Conservation (phyloP, 108 stramenopile genomes). For the Nitzschia palea region DNA sequence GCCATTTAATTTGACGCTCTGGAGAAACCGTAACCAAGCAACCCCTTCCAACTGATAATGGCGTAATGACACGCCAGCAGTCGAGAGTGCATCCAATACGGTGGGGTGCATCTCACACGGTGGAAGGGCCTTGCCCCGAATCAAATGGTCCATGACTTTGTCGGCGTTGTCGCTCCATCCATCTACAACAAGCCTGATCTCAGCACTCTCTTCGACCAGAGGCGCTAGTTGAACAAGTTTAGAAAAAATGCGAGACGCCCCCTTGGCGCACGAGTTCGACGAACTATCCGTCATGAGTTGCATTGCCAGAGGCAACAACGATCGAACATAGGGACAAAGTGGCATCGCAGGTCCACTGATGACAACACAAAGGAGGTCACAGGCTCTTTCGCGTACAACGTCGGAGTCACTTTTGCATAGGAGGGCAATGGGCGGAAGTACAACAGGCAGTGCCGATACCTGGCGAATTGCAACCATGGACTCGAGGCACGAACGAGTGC, state of each 20-base stretch:
- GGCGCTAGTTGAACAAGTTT: constrained; percentile 77
- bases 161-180: constrained; percentile 25
- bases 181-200: constrained; percentile 7
- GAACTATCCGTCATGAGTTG: constrained; percentile 72
- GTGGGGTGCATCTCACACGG: constrained; percentile 49
- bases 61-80: constrained; percentile 52
- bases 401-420: constrained; percentile 12
- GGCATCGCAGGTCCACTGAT: constrained; percentile 16
- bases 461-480: constrained; percentile 9
- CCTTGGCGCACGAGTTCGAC: constrained; percentile 47
- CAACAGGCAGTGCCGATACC: constrained; percentile 6
- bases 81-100: constrained; percentile 34
- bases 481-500: constrained; percentile 6
- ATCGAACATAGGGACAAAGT: constrained; percentile 63
- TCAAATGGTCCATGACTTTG: constrained; percentile 79
- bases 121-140: constrained; percentile 80
- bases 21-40: constrained; percentile 84
- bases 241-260: constrained; percentile 73
- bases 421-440: constrained; percentile 11
- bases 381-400: constrained; percentile 10
- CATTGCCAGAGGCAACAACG: constrained; percentile 75
- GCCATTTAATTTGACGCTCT: constrained; percentile 70
- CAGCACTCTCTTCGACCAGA: constrained; percentile 41
- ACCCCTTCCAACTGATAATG: constrained; percentile 88
- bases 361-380: constrained; percentile 21